Percentiles rank a stretch among this genome's conserved stretches.
phyloP scores from a whole-genome alignment of 2,329 filamentous ascomycete species.

The Lecanicillium sp. region DNA sequence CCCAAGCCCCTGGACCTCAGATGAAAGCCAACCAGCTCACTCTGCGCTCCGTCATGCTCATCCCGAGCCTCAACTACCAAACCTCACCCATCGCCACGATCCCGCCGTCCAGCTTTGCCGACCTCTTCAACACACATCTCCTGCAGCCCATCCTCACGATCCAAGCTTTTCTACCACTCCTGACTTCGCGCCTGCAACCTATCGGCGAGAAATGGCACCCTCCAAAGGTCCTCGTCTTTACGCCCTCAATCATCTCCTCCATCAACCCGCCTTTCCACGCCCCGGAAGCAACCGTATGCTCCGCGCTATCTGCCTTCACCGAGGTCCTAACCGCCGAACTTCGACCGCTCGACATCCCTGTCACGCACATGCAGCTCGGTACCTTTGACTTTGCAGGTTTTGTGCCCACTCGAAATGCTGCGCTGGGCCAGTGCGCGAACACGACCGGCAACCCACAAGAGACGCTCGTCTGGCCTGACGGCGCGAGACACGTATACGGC shows the following conservation, averaged over 20 bases:
- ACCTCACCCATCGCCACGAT: slow-evolving; percentile 80
- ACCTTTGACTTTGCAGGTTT: slow-evolving; percentile 77
- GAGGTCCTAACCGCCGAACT: slow-evolving; percentile 75
- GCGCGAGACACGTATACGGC: slow-evolving; percentile 51
- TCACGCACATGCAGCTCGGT: slow-evolving; percentile 83
- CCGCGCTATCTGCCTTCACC: slow-evolving; percentile 79
- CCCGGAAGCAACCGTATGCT: slow-evolving; percentile 77
- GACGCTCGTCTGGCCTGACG: slow-evolving; percentile 54
- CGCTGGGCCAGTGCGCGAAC: slow-evolving; percentile 26
- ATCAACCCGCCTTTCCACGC: slow-evolving; percentile 74
- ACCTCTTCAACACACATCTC: slow-evolving; percentile 86
- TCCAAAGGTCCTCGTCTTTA: slow-evolving; percentile 68
- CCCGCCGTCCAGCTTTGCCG: slow-evolving; percentile 73
- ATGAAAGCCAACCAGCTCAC: slow-evolving; percentile 68
- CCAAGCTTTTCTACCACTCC: slow-evolving; percentile 78
- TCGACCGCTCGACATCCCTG: slow-evolving; percentile 62
- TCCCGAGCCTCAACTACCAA: slow-evolving; percentile 74
- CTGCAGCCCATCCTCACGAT: slow-evolving; percentile 82
- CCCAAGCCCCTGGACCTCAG: slow-evolving; percentile 68
- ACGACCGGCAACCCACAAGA: slow-evolving; percentile 36
- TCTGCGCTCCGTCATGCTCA: slow-evolving; percentile 72
- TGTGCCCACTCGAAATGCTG: slow-evolving; percentile 33
- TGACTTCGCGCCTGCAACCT: slow-evolving; percentile 53
- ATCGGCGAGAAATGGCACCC: slow-evolving; percentile 41
- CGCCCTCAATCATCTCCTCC: slow-evolving; percentile 71